Percentiles rank a stretch among this genome's conserved stretches.
Conservation (phyloP, 441 rosid genomes). For the Gossypium trilobum region DNA sequence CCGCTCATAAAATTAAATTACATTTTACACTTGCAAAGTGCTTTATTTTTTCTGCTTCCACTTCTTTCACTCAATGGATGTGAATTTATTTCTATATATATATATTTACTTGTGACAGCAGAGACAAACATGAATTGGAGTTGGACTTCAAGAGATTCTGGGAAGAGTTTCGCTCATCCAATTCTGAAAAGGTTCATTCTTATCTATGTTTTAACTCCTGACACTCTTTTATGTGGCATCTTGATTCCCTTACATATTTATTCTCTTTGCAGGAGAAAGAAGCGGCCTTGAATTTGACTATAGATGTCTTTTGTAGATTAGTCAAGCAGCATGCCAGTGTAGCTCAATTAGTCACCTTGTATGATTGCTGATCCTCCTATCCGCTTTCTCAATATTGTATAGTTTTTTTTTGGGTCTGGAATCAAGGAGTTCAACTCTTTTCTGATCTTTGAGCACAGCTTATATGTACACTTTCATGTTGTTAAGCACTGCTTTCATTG, state of each 20-base stretch:
- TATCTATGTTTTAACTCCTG: neutral
- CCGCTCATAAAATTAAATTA: neutral
- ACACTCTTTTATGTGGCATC: neutral
- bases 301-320: slow-evolving; percentile 96
- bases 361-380: slow-evolving; percentile 25
- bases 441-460: neutral
- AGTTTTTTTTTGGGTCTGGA: neutral
- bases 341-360: slow-evolving; percentile 93
- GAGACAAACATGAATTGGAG: slow-evolving; percentile 86
- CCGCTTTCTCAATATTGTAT: neutral
- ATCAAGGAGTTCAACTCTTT: neutral
- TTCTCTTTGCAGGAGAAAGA: slow-evolving; percentile 88
- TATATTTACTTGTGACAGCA: slow-evolving; percentile 27
- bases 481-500: neutral
- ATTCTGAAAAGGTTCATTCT: slow-evolving; percentile 75
- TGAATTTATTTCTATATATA: neutral
- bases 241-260: slow-evolving; percentile 6
- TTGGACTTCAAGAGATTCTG: slow-evolving; percentile 96
- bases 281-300: slow-evolving; percentile 80
- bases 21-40: neutral
- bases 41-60: neutral
- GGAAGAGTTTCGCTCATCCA: slow-evolving; percentile 99
- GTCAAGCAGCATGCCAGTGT: slow-evolving; percentile 87
- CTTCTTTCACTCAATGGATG: neutral
- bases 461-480: neutral